Percentiles rank a stretch among this genome's conserved stretches.
phyloP scores from a whole-genome alignment of 75 land plant species.

The Isoetes taiwanensis region DNA sequence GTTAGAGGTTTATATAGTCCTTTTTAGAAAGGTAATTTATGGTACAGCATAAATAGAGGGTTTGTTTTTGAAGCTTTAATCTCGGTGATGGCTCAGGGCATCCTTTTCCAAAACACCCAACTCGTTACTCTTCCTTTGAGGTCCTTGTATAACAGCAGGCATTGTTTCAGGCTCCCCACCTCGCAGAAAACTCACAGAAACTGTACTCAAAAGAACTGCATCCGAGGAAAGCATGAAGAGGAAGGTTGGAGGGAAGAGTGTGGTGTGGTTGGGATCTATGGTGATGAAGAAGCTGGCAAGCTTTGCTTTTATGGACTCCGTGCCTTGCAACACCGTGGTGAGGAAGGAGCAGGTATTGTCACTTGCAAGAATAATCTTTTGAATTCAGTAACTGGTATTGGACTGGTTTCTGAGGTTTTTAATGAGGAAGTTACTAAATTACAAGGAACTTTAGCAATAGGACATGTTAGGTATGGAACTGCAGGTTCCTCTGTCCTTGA shows the following conservation, averaged over 20 bases:
- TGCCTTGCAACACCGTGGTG: background rate
- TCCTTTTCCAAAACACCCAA: too few relatives aligned
- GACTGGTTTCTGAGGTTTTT: background rate
- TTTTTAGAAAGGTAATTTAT: too few relatives aligned
- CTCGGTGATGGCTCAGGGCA: too few relatives aligned
- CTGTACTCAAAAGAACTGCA: too few relatives aligned
- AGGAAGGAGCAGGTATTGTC: constrained; percentile 1
- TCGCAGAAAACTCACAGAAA: too few relatives aligned
- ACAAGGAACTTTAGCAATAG: background rate
- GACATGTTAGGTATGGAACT: background rate
- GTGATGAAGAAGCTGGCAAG: background rate
- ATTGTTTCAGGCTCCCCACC: too few relatives aligned
- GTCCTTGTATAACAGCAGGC: too few relatives aligned
- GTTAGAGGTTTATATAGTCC: too few relatives aligned
- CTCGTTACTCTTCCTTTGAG: too few relatives aligned
- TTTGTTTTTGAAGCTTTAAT: too few relatives aligned
- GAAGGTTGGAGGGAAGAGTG: background rate
- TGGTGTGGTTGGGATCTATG: background rate
- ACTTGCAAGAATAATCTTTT: background rate
- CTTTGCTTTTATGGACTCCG: background rate
- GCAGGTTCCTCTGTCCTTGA: background rate
- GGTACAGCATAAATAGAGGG: too few relatives aligned
- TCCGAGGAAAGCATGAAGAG: too few relatives aligned
- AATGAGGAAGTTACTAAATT: background rate
- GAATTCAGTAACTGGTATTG: background rate